phyloP scores from a whole-genome alignment of 192 early-diverging fungal species.

The Backusella tarrabulga region DNA sequence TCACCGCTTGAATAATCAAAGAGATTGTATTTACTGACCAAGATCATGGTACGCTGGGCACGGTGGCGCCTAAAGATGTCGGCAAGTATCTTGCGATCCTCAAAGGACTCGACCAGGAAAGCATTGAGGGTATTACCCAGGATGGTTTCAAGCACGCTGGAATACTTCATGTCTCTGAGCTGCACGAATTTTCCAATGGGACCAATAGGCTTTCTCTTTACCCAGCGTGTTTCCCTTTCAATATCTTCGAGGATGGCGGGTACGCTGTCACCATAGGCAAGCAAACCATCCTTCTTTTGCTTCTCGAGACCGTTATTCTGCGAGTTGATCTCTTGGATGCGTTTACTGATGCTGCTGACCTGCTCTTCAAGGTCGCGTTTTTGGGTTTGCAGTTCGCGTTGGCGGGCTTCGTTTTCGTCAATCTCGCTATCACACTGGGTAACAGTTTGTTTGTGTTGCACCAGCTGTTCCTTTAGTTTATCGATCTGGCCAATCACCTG shows the following conservation, averaged over 20 bases:
- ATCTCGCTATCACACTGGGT: neutral
- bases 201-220: constrained; percentile 56
- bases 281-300: constrained; percentile 65
- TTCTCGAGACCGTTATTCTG: constrained; percentile 49
- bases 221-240: constrained; percentile 37
- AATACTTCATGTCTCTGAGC: constrained; percentile 55
- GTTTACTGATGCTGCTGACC: neutral
- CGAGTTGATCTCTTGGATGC: neutral
- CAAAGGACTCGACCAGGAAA: constrained; percentile 69
- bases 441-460: neutral
- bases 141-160: constrained; percentile 59
- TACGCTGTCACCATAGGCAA: constrained; percentile 69
- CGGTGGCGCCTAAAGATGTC: constrained; percentile 48
- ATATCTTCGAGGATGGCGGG: constrained; percentile 61
- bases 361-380: neutral
- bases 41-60: constrained; percentile 52
- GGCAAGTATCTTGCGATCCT: constrained; percentile 54
- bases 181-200: constrained; percentile 69
- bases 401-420: neutral
- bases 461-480: neutral
- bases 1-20: constrained; percentile 72
- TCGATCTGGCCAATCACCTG: neutral
- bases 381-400: neutral
- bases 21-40: constrained; percentile 59
- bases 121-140: constrained; percentile 60